Evolutionary conservation across 139 green algal genomes (phyloP).

Genomic region (Coelastrella sp.): DNA sequence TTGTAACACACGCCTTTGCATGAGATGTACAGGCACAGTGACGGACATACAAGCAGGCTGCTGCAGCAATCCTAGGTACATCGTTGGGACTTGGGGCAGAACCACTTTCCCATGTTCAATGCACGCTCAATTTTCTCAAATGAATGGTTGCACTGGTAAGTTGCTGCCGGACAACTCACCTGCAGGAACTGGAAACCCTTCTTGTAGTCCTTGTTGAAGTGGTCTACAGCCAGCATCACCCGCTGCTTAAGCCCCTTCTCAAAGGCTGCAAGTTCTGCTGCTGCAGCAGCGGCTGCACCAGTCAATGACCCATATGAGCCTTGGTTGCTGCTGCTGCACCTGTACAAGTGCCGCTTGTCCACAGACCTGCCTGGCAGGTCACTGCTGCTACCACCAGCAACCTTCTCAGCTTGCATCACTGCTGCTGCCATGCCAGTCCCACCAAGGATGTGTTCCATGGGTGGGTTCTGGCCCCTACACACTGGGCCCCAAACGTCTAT

Average conservation of each 20-base stretch:
- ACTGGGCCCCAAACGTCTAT: conserved; percentile 36
- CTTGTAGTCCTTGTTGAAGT: conserved; percentile 97
- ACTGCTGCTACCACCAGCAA: background rate
- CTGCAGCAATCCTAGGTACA: too few species aligned
- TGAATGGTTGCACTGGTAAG: too few species aligned
- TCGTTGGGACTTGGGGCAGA: too few species aligned
- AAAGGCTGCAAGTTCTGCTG: conserved; percentile 41
- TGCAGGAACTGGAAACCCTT: conserved; percentile 94
- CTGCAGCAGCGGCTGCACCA: conserved; percentile 5
- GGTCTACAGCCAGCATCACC: conserved; percentile 87
- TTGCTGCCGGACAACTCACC: conserved; percentile 35
- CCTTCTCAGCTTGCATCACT: background rate
- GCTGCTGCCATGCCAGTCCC: background rate
- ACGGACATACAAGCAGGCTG: too few species aligned
- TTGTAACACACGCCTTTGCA: too few species aligned
- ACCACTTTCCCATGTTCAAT: too few species aligned
- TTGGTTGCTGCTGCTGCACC: background rate
- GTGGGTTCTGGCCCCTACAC: conserved; percentile 27
- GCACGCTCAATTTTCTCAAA: too few species aligned
- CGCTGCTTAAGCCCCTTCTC: conserved; percentile 84
- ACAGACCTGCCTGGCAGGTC: background rate
- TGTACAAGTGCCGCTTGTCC: background rate
- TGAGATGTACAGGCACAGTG: too few species aligned
- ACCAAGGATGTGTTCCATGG: background rate
- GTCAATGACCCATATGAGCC: background rate